These are phyloP conservation scores for Tricladium varicosporioides DNA, from an alignment of 2,329 filamentous ascomycete species.

Conservation along the genomic window DNA sequence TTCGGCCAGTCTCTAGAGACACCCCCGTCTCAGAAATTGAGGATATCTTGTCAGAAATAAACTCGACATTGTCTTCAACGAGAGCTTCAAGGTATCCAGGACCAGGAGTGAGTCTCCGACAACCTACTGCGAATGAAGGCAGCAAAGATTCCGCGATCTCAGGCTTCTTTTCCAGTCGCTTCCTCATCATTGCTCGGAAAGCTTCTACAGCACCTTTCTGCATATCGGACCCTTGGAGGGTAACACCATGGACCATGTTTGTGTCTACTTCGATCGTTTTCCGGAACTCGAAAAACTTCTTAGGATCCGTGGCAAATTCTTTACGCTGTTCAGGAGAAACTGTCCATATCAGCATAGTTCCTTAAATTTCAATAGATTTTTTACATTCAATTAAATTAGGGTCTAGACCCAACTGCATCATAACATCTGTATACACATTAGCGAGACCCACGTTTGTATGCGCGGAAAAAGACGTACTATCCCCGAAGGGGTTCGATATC, in stretches of 20 bases:
- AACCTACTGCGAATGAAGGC: constrained; percentile 44
- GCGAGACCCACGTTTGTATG: neutral
- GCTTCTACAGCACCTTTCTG: constrained; percentile 34
- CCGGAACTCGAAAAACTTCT: constrained; percentile 40
- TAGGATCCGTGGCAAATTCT: constrained; percentile 38
- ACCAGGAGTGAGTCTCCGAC: constrained; percentile 42
- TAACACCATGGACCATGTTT: constrained; percentile 43
- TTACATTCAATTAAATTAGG: constrained; percentile 39
- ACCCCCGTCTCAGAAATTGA: constrained; percentile 38
- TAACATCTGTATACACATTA: constrained; percentile 29
- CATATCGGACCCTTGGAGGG: constrained; percentile 38
- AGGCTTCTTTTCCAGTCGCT: constrained; percentile 42
- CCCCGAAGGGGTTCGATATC: constrained; percentile 48
- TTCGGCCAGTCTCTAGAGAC: constrained; percentile 30
- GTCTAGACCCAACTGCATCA: constrained; percentile 43
- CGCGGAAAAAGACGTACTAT: constrained; percentile 26
- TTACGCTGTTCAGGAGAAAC: constrained; percentile 44
- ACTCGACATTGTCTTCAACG: constrained; percentile 36
- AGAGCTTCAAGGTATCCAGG: constrained; percentile 41
- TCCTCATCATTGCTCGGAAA: constrained; percentile 40
- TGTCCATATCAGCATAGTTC: constrained; percentile 2
- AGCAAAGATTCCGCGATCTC: constrained; percentile 32
- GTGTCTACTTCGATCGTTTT: constrained; percentile 44
- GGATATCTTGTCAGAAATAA: constrained; percentile 45
- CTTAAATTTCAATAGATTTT: constrained; percentile 10